Percentiles rank a stretch among this genome's conserved stretches.
phyloP scores from a whole-genome alignment of 345 rosid genomes.

The Psidium guajava region DNA sequence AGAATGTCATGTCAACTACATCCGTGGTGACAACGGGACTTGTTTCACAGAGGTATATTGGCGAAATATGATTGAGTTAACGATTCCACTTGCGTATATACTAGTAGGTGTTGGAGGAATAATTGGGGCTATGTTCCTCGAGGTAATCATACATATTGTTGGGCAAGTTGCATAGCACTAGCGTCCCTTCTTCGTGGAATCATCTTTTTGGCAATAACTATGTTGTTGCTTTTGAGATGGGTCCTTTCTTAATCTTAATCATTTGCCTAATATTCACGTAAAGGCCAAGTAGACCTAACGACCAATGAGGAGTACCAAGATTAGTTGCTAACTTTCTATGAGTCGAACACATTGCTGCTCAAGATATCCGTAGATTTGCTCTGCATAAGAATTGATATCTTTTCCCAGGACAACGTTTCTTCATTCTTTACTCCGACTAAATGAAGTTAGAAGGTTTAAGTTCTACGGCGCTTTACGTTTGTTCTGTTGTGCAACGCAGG shows the following conservation, averaged over 20 bases:
- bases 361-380: background rate
- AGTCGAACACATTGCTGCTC: background rate
- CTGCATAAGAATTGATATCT: background rate
- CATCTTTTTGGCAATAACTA: background rate
- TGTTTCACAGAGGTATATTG: slow-evolving; percentile 54
- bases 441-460: background rate
- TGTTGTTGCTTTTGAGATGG: background rate
- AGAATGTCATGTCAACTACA: slow-evolving; percentile 80
- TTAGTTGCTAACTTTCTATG: background rate
- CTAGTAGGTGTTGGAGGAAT: background rate
- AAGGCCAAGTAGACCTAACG: background rate
- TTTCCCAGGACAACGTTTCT: background rate
- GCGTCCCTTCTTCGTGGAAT: background rate
- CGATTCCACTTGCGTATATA: background rate
- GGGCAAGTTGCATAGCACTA: background rate
- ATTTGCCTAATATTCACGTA: background rate
- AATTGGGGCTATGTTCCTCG: background rate
- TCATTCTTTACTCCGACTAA: background rate
- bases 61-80: background rate
- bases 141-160: background rate
- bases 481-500: slow-evolving; percentile 21
- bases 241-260: background rate
- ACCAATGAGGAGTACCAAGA: background rate
- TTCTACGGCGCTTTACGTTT: background rate
- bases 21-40: slow-evolving; percentile 79